A percentile compares a stretch with the other conserved stretches of the same genome.
Conservation (phyloP, 768 basidiomycete genomes). For the Suillus americanus region DNA sequence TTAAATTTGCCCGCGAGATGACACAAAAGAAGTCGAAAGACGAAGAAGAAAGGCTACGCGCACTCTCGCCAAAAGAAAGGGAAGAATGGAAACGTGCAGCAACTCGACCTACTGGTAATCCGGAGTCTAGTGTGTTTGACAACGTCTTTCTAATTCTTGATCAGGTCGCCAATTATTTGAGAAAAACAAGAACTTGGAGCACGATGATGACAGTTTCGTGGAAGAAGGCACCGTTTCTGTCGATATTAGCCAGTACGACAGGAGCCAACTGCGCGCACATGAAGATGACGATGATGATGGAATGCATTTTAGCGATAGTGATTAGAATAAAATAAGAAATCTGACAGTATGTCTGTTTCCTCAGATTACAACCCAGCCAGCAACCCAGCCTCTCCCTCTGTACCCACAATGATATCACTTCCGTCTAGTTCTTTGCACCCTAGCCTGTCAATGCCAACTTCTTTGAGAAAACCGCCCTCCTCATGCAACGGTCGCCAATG, state of each 20-base stretch:
- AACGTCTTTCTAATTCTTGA: conserved; percentile 10
- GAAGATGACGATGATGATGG: conserved; percentile 58
- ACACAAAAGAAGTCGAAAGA: conserved; percentile 57
- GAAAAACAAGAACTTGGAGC: conserved; percentile 64
- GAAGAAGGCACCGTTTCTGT: conserved; percentile 89
- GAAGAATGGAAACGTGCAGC: conserved; percentile 75
- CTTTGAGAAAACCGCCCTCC: conserved; percentile 60
- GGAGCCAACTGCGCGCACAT: conserved; percentile 46
- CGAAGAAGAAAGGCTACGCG: conserved; percentile 78
- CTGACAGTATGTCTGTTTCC: conserved; percentile 11
- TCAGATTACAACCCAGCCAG: conserved; percentile 54
- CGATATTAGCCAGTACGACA: conserved; percentile 86
- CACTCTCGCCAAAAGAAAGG: conserved; percentile 72
- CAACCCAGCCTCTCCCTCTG: conserved; percentile 52
- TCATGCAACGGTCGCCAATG: conserved; percentile 40
- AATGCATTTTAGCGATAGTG: conserved; percentile 85
- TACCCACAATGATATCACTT: conserved; percentile 52
- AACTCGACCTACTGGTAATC: conserved; percentile 68
- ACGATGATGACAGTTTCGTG: conserved; percentile 73
- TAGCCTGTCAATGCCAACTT: conserved; percentile 53
- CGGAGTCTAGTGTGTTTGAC: background rate
- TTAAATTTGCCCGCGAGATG: conserved; percentile 71
- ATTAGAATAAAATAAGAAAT: conserved; percentile 41
- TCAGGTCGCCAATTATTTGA: conserved; percentile 93
- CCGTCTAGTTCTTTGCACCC: conserved; percentile 60